Conservation (phyloP, 768 basidiomycete species). For the Sporobolomyces phaffii region DNA sequence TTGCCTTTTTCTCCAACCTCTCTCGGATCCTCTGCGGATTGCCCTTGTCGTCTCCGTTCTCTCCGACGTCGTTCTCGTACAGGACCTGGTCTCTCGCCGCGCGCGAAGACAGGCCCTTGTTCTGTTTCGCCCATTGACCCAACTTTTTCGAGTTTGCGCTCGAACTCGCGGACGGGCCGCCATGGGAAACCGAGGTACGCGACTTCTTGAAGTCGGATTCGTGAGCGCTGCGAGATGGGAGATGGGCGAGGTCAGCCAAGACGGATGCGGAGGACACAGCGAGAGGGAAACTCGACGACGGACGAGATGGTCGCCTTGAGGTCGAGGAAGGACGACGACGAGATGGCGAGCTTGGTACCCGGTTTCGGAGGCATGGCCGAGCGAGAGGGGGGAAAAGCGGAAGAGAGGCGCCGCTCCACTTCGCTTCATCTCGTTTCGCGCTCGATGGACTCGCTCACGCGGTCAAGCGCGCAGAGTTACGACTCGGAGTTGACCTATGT, state of each 20-base stretch:
- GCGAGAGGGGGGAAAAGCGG: neutral
- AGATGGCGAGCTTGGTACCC: slow-evolving; percentile 1
- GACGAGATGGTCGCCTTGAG: slow-evolving; percentile 29
- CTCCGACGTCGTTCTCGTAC: slow-evolving; percentile 30
- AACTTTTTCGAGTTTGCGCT: neutral
- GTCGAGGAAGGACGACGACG: slow-evolving; percentile 27
- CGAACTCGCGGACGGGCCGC: neutral
- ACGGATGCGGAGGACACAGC: neutral
- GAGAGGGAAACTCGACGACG: neutral
- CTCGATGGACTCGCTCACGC: slow-evolving; percentile 10
- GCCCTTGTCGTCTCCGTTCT: neutral
- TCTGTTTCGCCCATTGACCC: slow-evolving; percentile 27
- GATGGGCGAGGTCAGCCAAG: neutral
- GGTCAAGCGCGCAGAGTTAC: neutral
- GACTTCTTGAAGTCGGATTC: slow-evolving; percentile 27
- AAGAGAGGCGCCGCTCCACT: too few species aligned
- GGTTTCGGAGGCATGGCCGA: slow-evolving; percentile 8
- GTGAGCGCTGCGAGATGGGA: slow-evolving; percentile 24
- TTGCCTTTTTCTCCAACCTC: slow-evolving; percentile 39
- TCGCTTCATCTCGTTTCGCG: neutral
- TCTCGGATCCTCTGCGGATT: slow-evolving; percentile 19
- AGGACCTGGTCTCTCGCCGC: slow-evolving; percentile 16
- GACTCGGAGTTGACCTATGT: slow-evolving; percentile 32
- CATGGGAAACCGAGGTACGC: neutral
- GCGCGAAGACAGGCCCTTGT: slow-evolving; percentile 23